Base-by-base conservation (phyloP, 768 basidiomycete genomes). In the Vararia minispora region DNA sequence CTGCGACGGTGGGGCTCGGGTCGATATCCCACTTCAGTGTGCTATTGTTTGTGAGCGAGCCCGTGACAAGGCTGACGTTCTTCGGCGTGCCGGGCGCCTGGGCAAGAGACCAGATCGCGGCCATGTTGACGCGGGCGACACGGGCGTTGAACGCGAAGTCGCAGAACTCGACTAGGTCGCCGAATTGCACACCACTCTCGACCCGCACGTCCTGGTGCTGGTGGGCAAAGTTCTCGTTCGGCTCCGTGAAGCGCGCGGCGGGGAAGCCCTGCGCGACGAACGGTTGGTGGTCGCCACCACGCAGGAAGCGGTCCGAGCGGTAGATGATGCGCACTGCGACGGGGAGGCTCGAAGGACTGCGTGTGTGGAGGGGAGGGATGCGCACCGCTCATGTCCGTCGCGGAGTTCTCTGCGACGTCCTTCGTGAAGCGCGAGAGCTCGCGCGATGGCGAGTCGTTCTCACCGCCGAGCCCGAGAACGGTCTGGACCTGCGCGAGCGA, bases 121-220 rank as follows among this genome's bases (percentile, higher is more conserved):
- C 71, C 1, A 64, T 68, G 41, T 73, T 73, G 33, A 73, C 71
- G 35, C 57, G 62, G 5, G 65, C 71, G 12, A 72, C 72, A 18
- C 69, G 64, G 13, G 64, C 55, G 35, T 57, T 65, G 50, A 66
- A 74, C n/a, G 71, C 61, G 35, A 72, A 65, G 57, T 75, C 72
- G 51, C 62, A 63, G 45, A 72, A 74, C 48, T 73, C 65, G 31
- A 55, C 48, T 31, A 73, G 63, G 52, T 75, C 73, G 25, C 73
- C 73, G 46, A 71, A 73, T 49, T 74, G 71, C n/a, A 64, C 51
- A 6, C 70, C 71, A 25, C 69, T 59, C 38, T 53, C 52, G 30
- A 75, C 61, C 18, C 71, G 66, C 29, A 68, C 60, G 48, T 75
- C 64, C 51, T 75, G 73, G 50, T 74, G 70, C 52, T 75, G 71